Evolutionary conservation across 257 asterid species (phyloP), one percentile per base, ranked within the genome.

Genomic region (Schizonepeta tenuifolia): DNA sequence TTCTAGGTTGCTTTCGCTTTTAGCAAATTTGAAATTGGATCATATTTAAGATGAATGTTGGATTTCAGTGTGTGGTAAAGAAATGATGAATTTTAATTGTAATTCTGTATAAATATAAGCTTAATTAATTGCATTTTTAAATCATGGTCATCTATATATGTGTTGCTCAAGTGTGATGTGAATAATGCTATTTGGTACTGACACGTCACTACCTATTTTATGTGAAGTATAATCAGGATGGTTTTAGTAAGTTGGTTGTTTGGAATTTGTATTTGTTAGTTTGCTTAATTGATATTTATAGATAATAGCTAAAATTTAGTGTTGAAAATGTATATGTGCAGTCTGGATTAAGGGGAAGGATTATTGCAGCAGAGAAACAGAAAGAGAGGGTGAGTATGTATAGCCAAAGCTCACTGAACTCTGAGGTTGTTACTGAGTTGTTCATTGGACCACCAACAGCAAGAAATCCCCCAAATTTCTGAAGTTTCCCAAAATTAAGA

Each of bases 381-480:
- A 70, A 57, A 70, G 79, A 62, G 26, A 36, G 28, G 33, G 80
- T 74, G 60, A 67, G 58, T 28, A 38, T 1, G 12, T 14, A 35
- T 43, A 78, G 70, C 51, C 77, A 51, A 66, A 73, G 64, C 21
- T 65, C 76, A 33, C 11, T 35, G 26, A 73, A 63, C 67, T 78
- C 85, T 5, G 82, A 84, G 49, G 84, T 81, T 38, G 88, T 73
- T 38, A 84, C 88, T 14, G 86, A 81, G 35, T 63, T 84, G 50
- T 81, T 79, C 72, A 84, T 84, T 2, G 88, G 86, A 7, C 83
- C 75, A 6, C 86, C 88, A 14, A 40, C 82, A 22, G 49, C 82
- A 41, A 78, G 69, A 74, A 67, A 55, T 44, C 28, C 10, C 17
- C 43, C 26, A 35, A 0, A 21, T 38, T 43, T n/a, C 15, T 47